phyloP scores from a whole-genome alignment of 306 rosid genomes.

The Trifolium repens region DNA sequence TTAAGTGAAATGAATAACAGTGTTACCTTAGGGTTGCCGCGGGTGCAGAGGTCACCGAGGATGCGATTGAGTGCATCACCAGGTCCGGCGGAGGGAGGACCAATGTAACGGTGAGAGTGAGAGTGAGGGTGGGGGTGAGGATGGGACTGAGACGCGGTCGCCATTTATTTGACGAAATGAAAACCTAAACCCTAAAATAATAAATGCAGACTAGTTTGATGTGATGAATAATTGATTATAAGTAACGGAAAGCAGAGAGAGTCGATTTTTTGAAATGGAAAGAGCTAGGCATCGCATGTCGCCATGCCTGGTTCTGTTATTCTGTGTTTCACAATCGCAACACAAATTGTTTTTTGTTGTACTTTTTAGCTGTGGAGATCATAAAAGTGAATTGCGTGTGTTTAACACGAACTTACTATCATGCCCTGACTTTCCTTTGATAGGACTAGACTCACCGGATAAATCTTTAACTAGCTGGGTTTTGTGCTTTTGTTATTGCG shows the following conservation, averaged over 20 bases:
- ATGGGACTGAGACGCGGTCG: conserved; percentile 63
- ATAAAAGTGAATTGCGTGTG: too few relatives aligned
- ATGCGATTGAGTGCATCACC: conserved; percentile 85
- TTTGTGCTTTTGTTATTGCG: too few relatives aligned
- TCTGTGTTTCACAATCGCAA: too few relatives aligned
- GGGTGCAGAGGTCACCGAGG: conserved; percentile 85
- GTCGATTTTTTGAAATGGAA: conserved; percentile 6
- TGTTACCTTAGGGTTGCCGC: conserved; percentile 81
- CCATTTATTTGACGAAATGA: conserved; percentile 37
- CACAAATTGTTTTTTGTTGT: too few relatives aligned
- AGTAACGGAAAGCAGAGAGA: not conserved
- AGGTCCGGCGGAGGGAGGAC: conserved; percentile 60
- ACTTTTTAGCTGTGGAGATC: too few relatives aligned
- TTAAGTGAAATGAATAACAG: not conserved
- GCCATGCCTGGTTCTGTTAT: conserved; percentile 24
- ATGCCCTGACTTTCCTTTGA: too few relatives aligned
- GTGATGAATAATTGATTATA: not conserved
- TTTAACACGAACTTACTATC: too few relatives aligned
- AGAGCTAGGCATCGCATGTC: conserved; percentile 26
- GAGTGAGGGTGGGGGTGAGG: conserved; percentile 38
- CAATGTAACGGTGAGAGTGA: conserved; percentile 53
- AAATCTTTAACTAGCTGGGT: too few relatives aligned
- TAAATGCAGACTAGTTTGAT: not conserved
- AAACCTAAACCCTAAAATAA: conserved; percentile 41
- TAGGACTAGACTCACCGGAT: too few relatives aligned